Evolutionary conservation across 2,329 filamentous ascomycete species (phyloP).

Genomic region (Xylogone sp.): DNA sequence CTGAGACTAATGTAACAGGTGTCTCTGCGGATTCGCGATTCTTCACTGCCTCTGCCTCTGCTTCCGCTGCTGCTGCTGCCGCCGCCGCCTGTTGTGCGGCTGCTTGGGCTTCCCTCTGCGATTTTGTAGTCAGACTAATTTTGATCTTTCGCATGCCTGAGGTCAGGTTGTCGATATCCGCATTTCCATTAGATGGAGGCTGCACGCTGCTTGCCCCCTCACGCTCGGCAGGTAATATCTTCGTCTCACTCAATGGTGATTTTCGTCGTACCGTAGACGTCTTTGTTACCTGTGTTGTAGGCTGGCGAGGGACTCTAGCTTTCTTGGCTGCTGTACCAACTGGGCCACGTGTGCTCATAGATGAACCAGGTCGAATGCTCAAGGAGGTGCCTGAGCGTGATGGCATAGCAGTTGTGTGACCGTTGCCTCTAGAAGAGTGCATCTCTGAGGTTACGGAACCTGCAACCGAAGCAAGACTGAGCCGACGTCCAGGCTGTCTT

Average conservation of each 20-base stretch:
- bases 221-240: background rate
- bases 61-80: no score
- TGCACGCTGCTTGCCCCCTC: conserved; percentile 7
- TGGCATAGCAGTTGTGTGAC: conserved; percentile 8
- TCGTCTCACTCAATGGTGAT: conserved; percentile 18
- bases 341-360: conserved; percentile 36
- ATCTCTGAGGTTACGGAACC: conserved; percentile 24
- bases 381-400: conserved; percentile 37
- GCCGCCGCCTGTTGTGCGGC: no score
- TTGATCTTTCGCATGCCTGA: conserved; percentile 60
- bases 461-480: conserved; percentile 40
- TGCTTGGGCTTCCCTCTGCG: conserved; percentile 47
- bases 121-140: conserved; percentile 54
- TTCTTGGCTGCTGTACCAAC: conserved; percentile 49
- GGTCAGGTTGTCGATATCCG: conserved; percentile 51
- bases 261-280: conserved; percentile 20
- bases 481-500: conserved; percentile 31
- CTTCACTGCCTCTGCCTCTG: conserved; percentile 19
- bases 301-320: conserved; percentile 44
- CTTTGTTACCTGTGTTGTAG: conserved; percentile 37
- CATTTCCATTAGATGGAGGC: conserved; percentile 3
- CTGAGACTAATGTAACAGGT: background rate
- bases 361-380: conserved; percentile 38
- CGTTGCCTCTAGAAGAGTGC: conserved; percentile 11
- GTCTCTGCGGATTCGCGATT: background rate